Evolutionary conservation across 768 basidiomycete genomes (phyloP), one percentile per base, ranked within the genome.

Genomic region (Mycena pura): DNA sequence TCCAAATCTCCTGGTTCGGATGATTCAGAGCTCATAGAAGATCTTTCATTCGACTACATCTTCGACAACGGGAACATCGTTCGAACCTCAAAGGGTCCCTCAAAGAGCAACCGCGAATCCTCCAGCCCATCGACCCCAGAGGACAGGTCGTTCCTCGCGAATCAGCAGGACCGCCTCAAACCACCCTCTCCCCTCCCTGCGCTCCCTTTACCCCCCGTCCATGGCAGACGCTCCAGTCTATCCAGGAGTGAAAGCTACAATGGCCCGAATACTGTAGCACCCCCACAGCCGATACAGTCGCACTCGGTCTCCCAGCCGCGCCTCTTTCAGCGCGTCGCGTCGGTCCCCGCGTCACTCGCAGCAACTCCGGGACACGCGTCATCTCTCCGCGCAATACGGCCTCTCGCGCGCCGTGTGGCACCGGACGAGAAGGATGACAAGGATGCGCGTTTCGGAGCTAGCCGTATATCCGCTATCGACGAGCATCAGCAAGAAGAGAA

Each of bases 21-120:
- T 69, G 86, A 86, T 63, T 85, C 85, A 5, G 60, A 62, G 55
- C n/a, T 84, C 54, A 84, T 86, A 61, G 82, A 84, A 50, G 87
- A 88, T 67, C 82, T 89, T 50, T 88, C 86, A 7, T 89, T 90
- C 72, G 85, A 86, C 66, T 90, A 87, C 60, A 78, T 84, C 63
- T 78, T 76, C 41, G 84, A 78, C 11, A 76, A 83, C 8, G 87
- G 87, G 7, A 81, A 87, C 58, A 77, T 79, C 55, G 76, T 86
- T 44, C 84, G 88, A 13, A 77, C 82, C 17, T 84, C 86, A 6
- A 87, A 86, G 68, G 82, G 83, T 41, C 69, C 73, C 10, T 75
- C 77, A 49, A 81, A 82, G 68, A 78, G 78, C 17, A 79, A 77
- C 10, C 60, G 63, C 58, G 58, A 74, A 34, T 83, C 81, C 2